Evolutionary conservation across 2,329 filamentous ascomycete species (phyloP), one percentile per base, ranked within the genome.

Genomic region (Aureobasidium sp.): DNA sequence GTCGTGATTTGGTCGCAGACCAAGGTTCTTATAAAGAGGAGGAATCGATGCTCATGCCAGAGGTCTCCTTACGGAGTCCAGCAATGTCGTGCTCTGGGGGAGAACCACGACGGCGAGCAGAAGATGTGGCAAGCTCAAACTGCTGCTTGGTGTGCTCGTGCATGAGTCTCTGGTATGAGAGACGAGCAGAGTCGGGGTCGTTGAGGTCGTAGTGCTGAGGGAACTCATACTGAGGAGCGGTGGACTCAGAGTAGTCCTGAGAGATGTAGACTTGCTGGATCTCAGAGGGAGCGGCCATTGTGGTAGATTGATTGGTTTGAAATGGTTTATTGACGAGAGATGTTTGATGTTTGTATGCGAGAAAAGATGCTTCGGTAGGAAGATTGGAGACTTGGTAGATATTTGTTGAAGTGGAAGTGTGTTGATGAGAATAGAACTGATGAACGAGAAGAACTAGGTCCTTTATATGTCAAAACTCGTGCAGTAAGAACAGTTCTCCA

Each of bases 81-180:
- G 65, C 47, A n/a, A 66, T 60, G 8, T 62, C 60, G 38, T 61
- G 60, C 11, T 64, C 60, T n/a, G 61, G 57, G 43, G 61, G 67
- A 4, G 67, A 66, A 1, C 69, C 73, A 15, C 76, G 72, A 67
- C 77, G 70, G 33, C 75, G 72, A 3, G 75, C 75, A 9, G 76
- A 79, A 62, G 71, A 71, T 49, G 75, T 75, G 0, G 77, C 77
- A 47, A 71, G 74, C 54, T 71, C 74, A 47, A 78, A 75, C 65
- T 79, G 77, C 54, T 73, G 73, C 68, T 76, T 77, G 64, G 77
- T 79, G 69, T 79, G 77, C 64, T 78, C 73, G 62, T 78, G 77
- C 76, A 79, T 79, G 55, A 78, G 71, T 53, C 77, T 75, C 63
- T 76, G 72, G 61, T 79, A 79, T 4, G 69, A 70, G 11, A 69